These are phyloP conservation scores for Paragyromitra xinjiangensis DNA, from an alignment of 495 filamentous ascomycete genomes.

Conservation along the genomic window DNA sequence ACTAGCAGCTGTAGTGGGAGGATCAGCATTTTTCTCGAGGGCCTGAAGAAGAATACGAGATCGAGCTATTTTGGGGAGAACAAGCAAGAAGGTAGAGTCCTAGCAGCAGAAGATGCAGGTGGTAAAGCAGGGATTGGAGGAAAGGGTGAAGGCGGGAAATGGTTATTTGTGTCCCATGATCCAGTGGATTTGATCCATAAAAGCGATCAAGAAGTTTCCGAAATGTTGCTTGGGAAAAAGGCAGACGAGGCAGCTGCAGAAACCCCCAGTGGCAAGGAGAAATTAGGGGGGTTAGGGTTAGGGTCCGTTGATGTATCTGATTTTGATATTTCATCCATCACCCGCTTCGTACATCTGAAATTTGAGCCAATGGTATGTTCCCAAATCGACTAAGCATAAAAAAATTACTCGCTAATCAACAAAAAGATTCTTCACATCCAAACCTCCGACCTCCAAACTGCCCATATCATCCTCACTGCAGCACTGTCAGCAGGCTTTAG, in stretches of 20 bases:
- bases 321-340: constrained; percentile 44
- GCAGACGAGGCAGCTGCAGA: background rate
- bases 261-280: constrained; percentile 25
- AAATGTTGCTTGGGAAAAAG: constrained; percentile 44
- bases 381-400: background rate
- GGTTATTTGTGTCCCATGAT: constrained; percentile 88
- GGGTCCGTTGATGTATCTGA: constrained; percentile 35
- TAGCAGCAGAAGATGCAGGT: constrained; percentile 17
- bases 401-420: constrained; percentile 33
- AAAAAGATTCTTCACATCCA: constrained; percentile 85
- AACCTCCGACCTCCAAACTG: constrained; percentile 73
- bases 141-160: constrained; percentile 81
- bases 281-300: constrained; percentile 35
- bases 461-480: constrained; percentile 74
- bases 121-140: constrained; percentile 69
- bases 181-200: constrained; percentile 62
- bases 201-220: constrained; percentile 41
- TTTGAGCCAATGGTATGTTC: constrained; percentile 88
- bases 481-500: constrained; percentile 85
- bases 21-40: constrained; percentile 86
- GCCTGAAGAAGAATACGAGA: constrained; percentile 61
- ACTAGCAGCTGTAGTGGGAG: constrained; percentile 91
- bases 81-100: background rate
- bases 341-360: constrained; percentile 82
- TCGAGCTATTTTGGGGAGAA: background rate